Evolutionary conservation across 2,329 filamentous ascomycete species (phyloP).

Genomic region (Ophiostoma ulmi): DNA sequence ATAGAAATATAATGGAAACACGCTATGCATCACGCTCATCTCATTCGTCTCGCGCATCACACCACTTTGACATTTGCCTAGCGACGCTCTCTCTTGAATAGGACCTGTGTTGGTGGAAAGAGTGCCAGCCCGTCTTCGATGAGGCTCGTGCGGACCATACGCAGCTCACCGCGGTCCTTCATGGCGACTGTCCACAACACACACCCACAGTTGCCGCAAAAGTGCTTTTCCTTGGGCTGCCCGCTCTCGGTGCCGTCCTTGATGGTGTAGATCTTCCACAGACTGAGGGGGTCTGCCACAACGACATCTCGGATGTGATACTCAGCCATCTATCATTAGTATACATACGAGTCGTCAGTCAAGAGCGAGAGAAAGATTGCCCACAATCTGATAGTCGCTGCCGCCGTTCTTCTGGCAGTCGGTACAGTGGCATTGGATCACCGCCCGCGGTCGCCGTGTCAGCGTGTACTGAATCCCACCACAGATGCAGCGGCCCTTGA

Average conservation of each 20-base stretch:
- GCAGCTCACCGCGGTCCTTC: constrained; percentile 25
- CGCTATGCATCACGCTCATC: not conserved
- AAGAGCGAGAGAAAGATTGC: not conserved
- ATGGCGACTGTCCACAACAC: constrained; percentile 28
- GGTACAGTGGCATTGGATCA: constrained; percentile 28
- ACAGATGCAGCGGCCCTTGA: constrained; percentile 27
- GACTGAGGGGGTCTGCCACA: constrained; percentile 25
- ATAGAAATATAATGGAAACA: not conserved
- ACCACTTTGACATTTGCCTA: not conserved
- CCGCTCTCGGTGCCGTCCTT: constrained; percentile 26
- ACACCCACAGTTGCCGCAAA: constrained; percentile 29
- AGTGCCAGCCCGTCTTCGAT: constrained; percentile 25
- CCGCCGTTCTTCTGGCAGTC: constrained; percentile 28
- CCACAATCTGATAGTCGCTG: constrained; percentile 27
- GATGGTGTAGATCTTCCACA: constrained; percentile 28
- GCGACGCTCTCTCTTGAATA: constrained; percentile 10
- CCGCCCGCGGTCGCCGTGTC: constrained; percentile 24
- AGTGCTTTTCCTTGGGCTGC: constrained; percentile 28
- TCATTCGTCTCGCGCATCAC: not conserved
- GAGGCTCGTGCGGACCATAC: constrained; percentile 27
- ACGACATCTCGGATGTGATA: constrained; percentile 27
- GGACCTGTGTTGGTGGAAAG: constrained; percentile 26
- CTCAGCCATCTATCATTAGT: constrained; percentile 25
- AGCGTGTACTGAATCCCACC: constrained; percentile 28
- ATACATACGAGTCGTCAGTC: not conserved